Percentiles rank a stretch among this genome's conserved stretches.
phyloP scores from a whole-genome alignment of 2,329 filamentous ascomycete genomes.

The Aspergillus alliaceus region DNA sequence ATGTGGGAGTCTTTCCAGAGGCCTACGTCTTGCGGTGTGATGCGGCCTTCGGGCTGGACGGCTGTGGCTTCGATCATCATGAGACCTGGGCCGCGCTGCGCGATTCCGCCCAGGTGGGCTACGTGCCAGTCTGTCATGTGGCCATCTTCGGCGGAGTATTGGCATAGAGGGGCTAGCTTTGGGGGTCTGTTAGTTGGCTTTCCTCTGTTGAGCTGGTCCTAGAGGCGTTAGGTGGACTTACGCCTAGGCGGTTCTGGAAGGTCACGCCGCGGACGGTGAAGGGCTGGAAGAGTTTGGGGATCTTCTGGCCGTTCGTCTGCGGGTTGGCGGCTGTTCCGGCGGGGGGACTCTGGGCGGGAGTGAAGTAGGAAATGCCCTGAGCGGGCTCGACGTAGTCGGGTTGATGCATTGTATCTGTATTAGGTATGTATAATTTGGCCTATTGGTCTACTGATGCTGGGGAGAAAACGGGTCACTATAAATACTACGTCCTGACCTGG shows the following conservation, averaged over 20 bases:
- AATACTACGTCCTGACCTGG: background rate
- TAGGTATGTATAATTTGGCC: background rate
- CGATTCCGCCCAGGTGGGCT: slow-evolving; percentile 77
- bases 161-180: slow-evolving; percentile 62
- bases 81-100: slow-evolving; percentile 72
- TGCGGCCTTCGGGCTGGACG: slow-evolving; percentile 74
- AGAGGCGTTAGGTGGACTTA: slow-evolving; percentile 1
- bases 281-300: slow-evolving; percentile 60
- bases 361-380: slow-evolving; percentile 43
- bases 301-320: slow-evolving; percentile 39
- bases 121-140: slow-evolving; percentile 80
- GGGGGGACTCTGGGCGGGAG: slow-evolving; percentile 37
- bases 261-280: slow-evolving; percentile 59
- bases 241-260: slow-evolving; percentile 52
- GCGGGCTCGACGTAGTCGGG: background rate
- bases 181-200: too few species aligned
- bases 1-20: slow-evolving; percentile 86
- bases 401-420: background rate
- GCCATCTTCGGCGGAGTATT: slow-evolving; percentile 67
- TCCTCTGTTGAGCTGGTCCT: background rate
- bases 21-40: slow-evolving; percentile 62
- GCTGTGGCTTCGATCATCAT: slow-evolving; percentile 76
- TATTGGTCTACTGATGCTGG: background rate
- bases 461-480: background rate
- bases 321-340: slow-evolving; percentile 41